Percentiles rank a stretch among this genome's conserved stretches.
Evolutionary conservation across 805 yeast genomes (phyloP).

Genomic region (Wickerhamomyces hampshirensis): DNA sequence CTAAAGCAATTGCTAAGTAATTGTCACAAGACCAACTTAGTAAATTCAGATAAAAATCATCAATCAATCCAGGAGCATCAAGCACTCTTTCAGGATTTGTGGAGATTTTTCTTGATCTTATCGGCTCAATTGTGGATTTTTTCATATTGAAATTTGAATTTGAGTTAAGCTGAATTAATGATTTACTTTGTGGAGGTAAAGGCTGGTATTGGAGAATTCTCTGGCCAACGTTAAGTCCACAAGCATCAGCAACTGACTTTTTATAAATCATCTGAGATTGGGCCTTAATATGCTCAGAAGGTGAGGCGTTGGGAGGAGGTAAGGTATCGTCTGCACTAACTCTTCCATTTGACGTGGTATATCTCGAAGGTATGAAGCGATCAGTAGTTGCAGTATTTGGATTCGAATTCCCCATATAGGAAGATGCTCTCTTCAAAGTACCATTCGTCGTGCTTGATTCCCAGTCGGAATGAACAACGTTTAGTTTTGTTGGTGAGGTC

Average conservation of each 20-base stretch:
- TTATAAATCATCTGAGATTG: constrained; percentile 50
- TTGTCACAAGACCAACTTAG: constrained; percentile 85
- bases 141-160: constrained; percentile 22
- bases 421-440: constrained; percentile 17
- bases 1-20: constrained; percentile 83
- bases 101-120: constrained; percentile 72
- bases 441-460: constrained; percentile 19
- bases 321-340: constrained; percentile 33
- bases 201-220: constrained; percentile 84
- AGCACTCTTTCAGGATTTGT: constrained; percentile 88
- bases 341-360: constrained; percentile 42
- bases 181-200: constrained; percentile 57
- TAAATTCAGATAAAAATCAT: constrained; percentile 86
- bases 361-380: constrained; percentile 58
- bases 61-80: constrained; percentile 93
- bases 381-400: constrained; percentile 36
- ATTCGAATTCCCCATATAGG: constrained; percentile 8
- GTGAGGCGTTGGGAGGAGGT: constrained; percentile 45
- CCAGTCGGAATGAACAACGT: constrained; percentile 38
- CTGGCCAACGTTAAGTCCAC: constrained; percentile 81
- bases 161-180: constrained; percentile 20
- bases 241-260: constrained; percentile 87
- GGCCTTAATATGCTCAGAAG: constrained; percentile 37
- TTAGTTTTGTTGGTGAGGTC: constrained; percentile 43
- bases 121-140: constrained; percentile 45